Percentiles rank a stretch among this genome's conserved stretches.
phyloP scores from a whole-genome alignment of 164 flowering plant species.

The Vitis rotundifolia region DNA sequence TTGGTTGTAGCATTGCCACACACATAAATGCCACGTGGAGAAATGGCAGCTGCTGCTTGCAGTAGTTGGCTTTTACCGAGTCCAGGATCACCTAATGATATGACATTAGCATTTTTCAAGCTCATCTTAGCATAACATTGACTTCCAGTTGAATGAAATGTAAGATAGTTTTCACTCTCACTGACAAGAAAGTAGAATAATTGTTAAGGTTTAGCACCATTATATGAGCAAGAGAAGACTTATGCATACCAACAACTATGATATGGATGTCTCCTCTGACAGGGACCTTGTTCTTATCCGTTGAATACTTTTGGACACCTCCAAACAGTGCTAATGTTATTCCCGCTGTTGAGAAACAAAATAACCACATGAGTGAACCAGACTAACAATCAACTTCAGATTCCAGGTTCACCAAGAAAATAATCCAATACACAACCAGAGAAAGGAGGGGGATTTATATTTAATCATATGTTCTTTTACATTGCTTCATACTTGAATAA shows the following conservation, averaged over 20 bases:
- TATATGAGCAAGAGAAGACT: neutral
- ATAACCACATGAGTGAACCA: conserved; percentile 10
- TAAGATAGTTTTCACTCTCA: neutral
- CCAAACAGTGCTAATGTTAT: conserved; percentile 88
- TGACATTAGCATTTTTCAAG: conserved; percentile 11
- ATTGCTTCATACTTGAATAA: no score
- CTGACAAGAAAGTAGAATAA: neutral
- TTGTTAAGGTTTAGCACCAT: neutral
- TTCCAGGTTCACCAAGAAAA: neutral
- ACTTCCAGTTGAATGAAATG: neutral
- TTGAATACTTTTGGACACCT: conserved; percentile 87
- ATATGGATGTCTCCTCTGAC: conserved; percentile 98
- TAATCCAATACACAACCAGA: neutral
- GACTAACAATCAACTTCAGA: neutral
- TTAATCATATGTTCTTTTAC: no score
- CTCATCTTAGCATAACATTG: conserved; percentile 1
- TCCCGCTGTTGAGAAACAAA: conserved; percentile 57
- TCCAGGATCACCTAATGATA: conserved; percentile 93
- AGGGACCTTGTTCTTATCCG: conserved; percentile 93
- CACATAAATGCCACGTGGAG: conserved; percentile 96
- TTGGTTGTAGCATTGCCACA: conserved; percentile 99
- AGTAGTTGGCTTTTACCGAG: conserved; percentile 97
- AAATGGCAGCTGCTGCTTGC: conserved; percentile 96
- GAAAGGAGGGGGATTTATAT: no score
- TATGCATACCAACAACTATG: conserved; percentile 79